These are phyloP conservation scores for Xanthoparmelia taractica DNA, from an alignment of 495 filamentous ascomycete genomes.

Conservation along the genomic window DNA sequence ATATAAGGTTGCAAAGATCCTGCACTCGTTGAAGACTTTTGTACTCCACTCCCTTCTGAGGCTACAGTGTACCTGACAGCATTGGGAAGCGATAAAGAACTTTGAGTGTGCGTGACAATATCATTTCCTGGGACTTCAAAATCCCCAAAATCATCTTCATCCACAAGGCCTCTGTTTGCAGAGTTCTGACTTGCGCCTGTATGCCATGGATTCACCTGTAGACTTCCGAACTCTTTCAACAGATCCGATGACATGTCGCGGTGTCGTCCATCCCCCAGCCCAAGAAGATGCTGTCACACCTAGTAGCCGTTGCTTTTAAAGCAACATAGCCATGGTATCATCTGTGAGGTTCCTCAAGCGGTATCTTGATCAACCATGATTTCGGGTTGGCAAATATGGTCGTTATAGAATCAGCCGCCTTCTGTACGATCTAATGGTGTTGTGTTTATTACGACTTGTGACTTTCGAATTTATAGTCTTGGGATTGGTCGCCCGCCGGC, in stretches of 20 bases:
- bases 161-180: conserved; percentile 39
- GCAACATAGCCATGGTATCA: not conserved
- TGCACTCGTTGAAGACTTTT: not conserved
- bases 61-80: not conserved
- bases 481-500: not conserved
- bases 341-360: not conserved
- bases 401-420: not conserved
- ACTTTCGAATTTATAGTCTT: too few relatives aligned
- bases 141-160: conserved; percentile 68
- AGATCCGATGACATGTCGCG: conserved; percentile 66
- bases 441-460: not conserved
- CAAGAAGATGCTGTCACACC: not conserved
- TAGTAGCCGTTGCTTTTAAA: not conserved
- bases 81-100: not conserved
- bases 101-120: not conserved
- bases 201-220: conserved; percentile 4
- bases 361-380: not conserved
- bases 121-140: conserved; percentile 52
- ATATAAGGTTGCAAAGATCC: not conserved
- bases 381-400: not conserved
- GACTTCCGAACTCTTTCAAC: conserved; percentile 57
- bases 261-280: not conserved
- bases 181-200: not conserved
- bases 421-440: not conserved
- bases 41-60: not conserved